These are phyloP conservation scores for Allantophomopsis cytisporea DNA, from an alignment of 2,329 filamentous ascomycete genomes.

Conservation along the genomic window DNA sequence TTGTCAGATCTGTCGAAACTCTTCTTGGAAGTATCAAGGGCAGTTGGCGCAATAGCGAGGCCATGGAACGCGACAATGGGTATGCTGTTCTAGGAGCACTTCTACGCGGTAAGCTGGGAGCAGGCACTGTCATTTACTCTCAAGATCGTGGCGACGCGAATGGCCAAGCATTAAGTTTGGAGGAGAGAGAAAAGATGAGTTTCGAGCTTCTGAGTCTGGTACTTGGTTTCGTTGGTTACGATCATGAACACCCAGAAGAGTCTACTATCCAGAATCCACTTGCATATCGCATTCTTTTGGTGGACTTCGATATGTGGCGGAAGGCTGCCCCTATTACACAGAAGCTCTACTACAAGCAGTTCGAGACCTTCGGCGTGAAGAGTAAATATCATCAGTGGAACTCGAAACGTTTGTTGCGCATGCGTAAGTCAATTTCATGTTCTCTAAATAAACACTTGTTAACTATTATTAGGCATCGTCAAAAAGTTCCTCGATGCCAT, in stretches of 20 bases:
- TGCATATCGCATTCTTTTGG: slow-evolving; percentile 80
- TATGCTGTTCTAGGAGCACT: slow-evolving; percentile 81
- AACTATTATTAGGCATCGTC: slow-evolving; percentile 52
- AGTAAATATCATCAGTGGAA: slow-evolving; percentile 94
- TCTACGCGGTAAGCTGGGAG: slow-evolving; percentile 67
- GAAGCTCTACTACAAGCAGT: slow-evolving; percentile 86
- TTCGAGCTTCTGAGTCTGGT: slow-evolving; percentile 62
- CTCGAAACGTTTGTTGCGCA: slow-evolving; percentile 69
- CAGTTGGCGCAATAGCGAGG: slow-evolving; percentile 96
- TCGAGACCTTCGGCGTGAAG: slow-evolving; percentile 72
- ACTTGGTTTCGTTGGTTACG: slow-evolving; percentile 80
- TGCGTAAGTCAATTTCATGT: slow-evolving; percentile 51
- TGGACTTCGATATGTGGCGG: slow-evolving; percentile 90
- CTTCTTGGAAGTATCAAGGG: slow-evolving; percentile 75
- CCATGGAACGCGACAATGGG: slow-evolving; percentile 92
- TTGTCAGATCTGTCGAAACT: slow-evolving; percentile 67
- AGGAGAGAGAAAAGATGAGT: slow-evolving; percentile 39
- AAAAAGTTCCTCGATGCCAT: slow-evolving; percentile 82
- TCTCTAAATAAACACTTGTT: slow-evolving; percentile 5
- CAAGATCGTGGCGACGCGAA: slow-evolving; percentile 18
- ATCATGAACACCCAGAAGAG: slow-evolving; percentile 62
- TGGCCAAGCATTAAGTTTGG: slow-evolving; percentile 24
- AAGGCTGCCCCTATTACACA: slow-evolving; percentile 65
- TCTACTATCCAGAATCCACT: slow-evolving; percentile 94
- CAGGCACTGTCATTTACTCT: slow-evolving; percentile 24